Percentiles rank a stretch among this genome's conserved stretches.
Conservation (phyloP, 2,329 filamentous ascomycete species). For the Pseudocercospora ulei region DNA sequence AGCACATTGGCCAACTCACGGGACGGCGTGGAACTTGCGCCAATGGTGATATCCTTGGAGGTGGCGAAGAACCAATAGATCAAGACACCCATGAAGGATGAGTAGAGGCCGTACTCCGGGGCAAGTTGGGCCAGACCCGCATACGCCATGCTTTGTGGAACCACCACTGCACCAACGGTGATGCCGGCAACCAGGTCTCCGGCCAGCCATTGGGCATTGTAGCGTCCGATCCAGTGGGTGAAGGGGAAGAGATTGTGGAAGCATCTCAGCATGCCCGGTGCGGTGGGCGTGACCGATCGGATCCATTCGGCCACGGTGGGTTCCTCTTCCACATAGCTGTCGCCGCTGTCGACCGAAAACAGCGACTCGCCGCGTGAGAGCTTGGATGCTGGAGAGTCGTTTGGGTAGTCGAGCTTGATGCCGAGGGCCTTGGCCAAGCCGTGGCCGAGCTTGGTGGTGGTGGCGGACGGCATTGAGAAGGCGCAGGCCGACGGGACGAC, state of each 20-base stretch:
- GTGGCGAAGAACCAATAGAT: constrained; percentile 98
- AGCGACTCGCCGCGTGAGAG: constrained; percentile 69
- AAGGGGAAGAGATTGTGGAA: constrained; percentile 72
- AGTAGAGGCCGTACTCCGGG: constrained; percentile 78
- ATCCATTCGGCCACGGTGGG: constrained; percentile 69
- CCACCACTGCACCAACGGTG: constrained; percentile 67
- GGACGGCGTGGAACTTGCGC: constrained; percentile 47
- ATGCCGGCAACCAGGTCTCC: constrained; percentile 84
- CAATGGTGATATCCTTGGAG: constrained; percentile 96
- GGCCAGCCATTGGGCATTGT: constrained; percentile 79
- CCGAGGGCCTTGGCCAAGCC: constrained; percentile 67
- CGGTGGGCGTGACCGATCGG: constrained; percentile 51
- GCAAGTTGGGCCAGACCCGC: constrained; percentile 71
- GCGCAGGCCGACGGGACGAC: no score
- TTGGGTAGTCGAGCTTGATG: constrained; percentile 66
- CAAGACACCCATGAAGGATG: constrained; percentile 89
- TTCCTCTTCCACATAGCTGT: constrained; percentile 73
- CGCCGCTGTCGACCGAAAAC: constrained; percentile 61
- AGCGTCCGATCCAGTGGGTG: constrained; percentile 73
- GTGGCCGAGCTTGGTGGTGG: constrained; percentile 55
- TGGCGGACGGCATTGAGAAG: constrained; percentile 9
- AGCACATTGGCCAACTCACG: constrained; percentile 10
- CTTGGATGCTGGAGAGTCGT: constrained; percentile 46
- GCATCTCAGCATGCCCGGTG: constrained; percentile 51
- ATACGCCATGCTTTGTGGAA: constrained; percentile 97